Base-by-base conservation (phyloP, 345 rosid species). In the Anacardium occidentale region DNA sequence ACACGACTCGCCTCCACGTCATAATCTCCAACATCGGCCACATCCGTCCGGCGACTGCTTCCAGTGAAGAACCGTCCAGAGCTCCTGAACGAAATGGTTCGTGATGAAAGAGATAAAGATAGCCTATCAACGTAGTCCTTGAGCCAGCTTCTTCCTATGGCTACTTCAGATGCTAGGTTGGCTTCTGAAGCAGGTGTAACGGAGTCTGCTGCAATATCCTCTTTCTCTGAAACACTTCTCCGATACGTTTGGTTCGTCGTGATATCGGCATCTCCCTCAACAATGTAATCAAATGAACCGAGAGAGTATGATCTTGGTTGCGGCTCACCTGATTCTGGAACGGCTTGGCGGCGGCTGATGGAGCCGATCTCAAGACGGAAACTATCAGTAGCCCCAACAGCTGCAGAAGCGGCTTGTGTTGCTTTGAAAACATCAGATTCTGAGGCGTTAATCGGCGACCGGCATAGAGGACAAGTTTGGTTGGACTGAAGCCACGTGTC, bases 331-430 rank as follows among this genome's bases (percentile, higher is more conserved):
- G 80, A 66, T 12, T 45, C 68, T 66, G 71, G 0, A 9, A 25
- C 72, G 25, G 80, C 47, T 65, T 76, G 81, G 12, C 79, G 82
- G 58, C 83, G 91, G 85, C 97, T 90, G 10, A 95, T 60, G 2
- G 99, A 90, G 77, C 99, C 99, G 54, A 95, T 92, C 85, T 92
- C 97, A 5, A 95, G 81, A 7, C 92, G 86, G 72, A 95, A 95
- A 40, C 97, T 95, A 64, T 80, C 87, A 25, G 73, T 76, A 22
- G 75, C 76, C 5, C 62, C 71, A 17, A 53, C 59, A 22, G 21
- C 53, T 3, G 48, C 75, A 32, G 81, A 53, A 0, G 89, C 78
- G 6, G 57, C 64, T 34, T 78, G 73, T 51, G 88, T 66, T 7
- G 90, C 50, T 76, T 86, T 91, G 48, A 81, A 73, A 47, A 89